Conservation (phyloP, 345 rosid species). For the Populus tremula region DNA sequence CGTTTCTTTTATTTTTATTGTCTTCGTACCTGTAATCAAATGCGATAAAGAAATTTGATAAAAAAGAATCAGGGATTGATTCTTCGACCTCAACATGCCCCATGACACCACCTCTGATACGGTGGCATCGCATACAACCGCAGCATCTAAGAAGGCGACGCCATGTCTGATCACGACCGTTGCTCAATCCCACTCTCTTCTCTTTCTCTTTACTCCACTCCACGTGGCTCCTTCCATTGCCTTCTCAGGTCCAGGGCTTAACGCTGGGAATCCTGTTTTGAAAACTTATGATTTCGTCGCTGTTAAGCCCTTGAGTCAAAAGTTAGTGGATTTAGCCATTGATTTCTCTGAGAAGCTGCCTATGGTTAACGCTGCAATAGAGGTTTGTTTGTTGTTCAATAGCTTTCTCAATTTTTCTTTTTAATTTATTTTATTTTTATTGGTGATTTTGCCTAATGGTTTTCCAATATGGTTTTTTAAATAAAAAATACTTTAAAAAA, state of each 20-base stretch:
- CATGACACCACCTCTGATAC: conserved; percentile 46
- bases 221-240: conserved; percentile 48
- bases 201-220: conserved; percentile 52
- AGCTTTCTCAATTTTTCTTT: background rate
- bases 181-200: conserved; percentile 61
- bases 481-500: too few relatives aligned
- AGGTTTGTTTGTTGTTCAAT: conserved; percentile 39
- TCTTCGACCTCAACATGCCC: conserved; percentile 76
- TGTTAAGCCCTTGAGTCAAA: too few relatives aligned
- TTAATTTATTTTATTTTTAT: background rate
- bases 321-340: too few relatives aligned
- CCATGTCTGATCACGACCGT: conserved; percentile 57
- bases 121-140: conserved; percentile 61
- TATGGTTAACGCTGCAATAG: conserved; percentile 62
- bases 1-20: too few relatives aligned
- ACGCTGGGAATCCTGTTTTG: conserved; percentile 61
- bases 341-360: conserved; percentile 19
- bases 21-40: too few relatives aligned
- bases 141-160: conserved; percentile 37
- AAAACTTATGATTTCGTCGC: conserved; percentile 20
- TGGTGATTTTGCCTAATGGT: background rate
- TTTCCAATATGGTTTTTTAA: too few relatives aligned
- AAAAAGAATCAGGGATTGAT: conserved; percentile 9
- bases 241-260: conserved; percentile 60
- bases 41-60: too few relatives aligned